A percentile compares a stretch with the other conserved stretches of the same genome.
phyloP scores from a whole-genome alignment of 345 rosid genomes.

The Eutrema japonicum region DNA sequence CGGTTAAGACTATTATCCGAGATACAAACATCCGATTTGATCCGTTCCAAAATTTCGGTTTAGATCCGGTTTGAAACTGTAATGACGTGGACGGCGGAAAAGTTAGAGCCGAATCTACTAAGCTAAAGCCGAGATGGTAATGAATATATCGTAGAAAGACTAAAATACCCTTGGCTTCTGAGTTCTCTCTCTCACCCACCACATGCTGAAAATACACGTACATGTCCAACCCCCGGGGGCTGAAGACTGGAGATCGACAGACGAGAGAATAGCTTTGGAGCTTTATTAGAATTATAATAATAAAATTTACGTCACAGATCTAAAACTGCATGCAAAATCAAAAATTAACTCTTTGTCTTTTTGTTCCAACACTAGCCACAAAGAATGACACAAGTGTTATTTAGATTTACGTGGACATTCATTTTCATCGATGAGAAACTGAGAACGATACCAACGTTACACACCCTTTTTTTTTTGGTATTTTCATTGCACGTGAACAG shows the following conservation, averaged over 20 bases:
- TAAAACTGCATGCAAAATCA: conserved; percentile 10
- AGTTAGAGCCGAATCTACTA: too few species aligned
- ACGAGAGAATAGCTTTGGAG: neutral
- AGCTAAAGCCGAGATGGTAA: too few species aligned
- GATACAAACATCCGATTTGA: too few species aligned
- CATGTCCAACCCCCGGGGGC: conserved; percentile 32
- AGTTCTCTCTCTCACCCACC: conserved; percentile 31
- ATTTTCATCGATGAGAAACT: neutral
- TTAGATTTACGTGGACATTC: neutral
- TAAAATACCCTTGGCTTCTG: neutral
- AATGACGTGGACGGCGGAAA: too few species aligned
- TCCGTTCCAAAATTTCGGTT: too few species aligned
- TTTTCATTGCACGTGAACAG: conserved; percentile 30
- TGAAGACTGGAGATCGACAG: conserved; percentile 13
- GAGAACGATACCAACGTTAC: neutral
- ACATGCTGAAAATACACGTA: conserved; percentile 18
- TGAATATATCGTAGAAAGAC: neutral
- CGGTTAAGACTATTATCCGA: too few species aligned
- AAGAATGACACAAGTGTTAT: neutral
- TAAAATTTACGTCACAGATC: neutral
- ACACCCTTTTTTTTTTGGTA: neutral
- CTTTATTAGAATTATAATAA: neutral
- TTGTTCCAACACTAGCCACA: conserved; percentile 4
- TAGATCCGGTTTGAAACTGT: too few species aligned
- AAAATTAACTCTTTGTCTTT: neutral